Evolutionary conservation across 2,329 filamentous ascomycete genomes (phyloP).

Genomic region (Penicillium expansum): DNA sequence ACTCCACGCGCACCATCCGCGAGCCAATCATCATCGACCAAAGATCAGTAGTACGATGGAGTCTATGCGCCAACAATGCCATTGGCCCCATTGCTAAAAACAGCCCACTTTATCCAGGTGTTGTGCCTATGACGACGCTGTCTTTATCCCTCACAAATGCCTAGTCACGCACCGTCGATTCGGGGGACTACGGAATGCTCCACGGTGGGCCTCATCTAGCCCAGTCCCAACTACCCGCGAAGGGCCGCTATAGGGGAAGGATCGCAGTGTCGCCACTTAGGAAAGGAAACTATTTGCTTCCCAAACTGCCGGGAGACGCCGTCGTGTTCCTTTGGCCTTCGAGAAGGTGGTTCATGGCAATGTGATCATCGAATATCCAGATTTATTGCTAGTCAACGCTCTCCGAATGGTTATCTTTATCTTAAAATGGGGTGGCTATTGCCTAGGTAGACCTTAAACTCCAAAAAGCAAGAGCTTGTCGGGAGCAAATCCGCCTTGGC

Average conservation of each 20-base stretch:
- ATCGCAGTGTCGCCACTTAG: constrained; percentile 14
- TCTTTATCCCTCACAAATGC: constrained; percentile 1
- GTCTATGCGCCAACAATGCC: constrained; percentile 15
- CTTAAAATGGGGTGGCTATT: neutral
- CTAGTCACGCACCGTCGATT: constrained; percentile 13
- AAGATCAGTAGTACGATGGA: constrained; percentile 19
- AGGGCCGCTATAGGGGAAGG: constrained; percentile 9
- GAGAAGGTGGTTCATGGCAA: constrained; percentile 17
- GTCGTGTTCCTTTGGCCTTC: constrained; percentile 20
- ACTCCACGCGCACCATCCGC: neutral
- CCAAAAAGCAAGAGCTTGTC: neutral
- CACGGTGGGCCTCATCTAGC: constrained; percentile 24
- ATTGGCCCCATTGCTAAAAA: constrained; percentile 8
- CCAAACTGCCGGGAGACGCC: constrained; percentile 19
- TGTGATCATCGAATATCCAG: neutral
- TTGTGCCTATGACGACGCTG: neutral
- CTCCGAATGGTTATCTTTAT: neutral
- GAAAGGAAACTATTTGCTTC: constrained; percentile 18
- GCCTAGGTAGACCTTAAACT: neutral
- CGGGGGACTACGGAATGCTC: constrained; percentile 26
- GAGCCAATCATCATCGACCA: neutral
- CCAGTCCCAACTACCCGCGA: constrained; percentile 19
- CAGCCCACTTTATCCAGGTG: constrained; percentile 2
- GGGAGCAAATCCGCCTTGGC: neutral
- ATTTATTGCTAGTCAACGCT: neutral